Evolutionary conservation across 768 basidiomycete genomes (phyloP), one percentile per base, ranked within the genome.

Genomic region (Xerocomellus dryophilus): DNA sequence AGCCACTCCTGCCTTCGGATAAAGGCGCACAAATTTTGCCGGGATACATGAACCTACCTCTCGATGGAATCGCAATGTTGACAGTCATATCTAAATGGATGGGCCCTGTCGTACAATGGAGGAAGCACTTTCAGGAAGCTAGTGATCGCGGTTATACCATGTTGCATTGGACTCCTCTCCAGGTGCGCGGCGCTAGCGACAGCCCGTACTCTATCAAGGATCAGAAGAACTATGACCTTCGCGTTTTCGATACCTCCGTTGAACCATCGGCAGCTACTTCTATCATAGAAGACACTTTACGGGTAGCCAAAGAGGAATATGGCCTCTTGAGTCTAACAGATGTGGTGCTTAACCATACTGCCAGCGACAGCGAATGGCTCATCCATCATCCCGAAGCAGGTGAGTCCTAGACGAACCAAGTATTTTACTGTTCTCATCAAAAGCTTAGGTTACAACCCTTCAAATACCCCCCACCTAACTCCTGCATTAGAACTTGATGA

Each of bases 61-160:
- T 98, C 40, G 89, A 97, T 67, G 93, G 90, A 15, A 78, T 99
- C 8, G 82, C 88, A 32, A 86, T 98, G 64, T 76, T 98, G 51
- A 94, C 91, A 5, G 78, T 96, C 36, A 85, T 99, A 42, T 96
- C 94, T 2, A 99, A 99, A 70, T 99, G 97, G 97, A 97, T 98
- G 92, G 96, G 95, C 2, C 80, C 87, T 1, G 71, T 92, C 34
- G 70, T 75, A 11, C 76, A 85, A 29, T 98, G 97, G 97, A 77
- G 73, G 41, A 77, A 78, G 4, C 84, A 91, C 66, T 90, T 97
- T 60, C 78, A 81, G 45, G 93, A 95, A 71, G 90, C 93, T 11
- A 82, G 85, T 48, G 80, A 90, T 49, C 78, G 96, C 44, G 96
- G 97, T 1, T 99, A 99, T 76, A 99, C 95, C 47, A 97, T 98